Evolutionary conservation across 2,329 filamentous ascomycete species (phyloP), one percentile per base, ranked within the genome.

Genomic region (Trichocomaceae sp.): DNA sequence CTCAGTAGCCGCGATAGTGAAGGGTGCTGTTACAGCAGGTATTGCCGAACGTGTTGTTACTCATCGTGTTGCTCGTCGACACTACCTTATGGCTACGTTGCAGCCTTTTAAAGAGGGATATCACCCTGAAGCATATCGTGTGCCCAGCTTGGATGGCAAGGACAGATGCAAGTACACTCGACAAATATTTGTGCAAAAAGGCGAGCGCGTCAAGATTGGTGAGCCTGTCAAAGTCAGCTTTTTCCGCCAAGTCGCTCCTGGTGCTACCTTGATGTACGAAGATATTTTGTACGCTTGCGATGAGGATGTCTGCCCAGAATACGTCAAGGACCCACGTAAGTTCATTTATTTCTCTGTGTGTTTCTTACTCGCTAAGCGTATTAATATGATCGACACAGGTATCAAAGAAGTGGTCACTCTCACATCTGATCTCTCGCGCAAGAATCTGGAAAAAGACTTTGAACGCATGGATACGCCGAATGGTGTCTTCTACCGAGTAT

Each of bases 361-460:
- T 54, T n/a, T n/a, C 20, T 35, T 8, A 9, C 17, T 23, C 7
- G 7, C 17, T 7, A 26, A 7, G 20, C 12, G 10, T 20, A 20
- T 20, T 13, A 17, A 42, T 8, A 3, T 15, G 12, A 13, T 35
- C 31, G 31, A 60, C 62, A 96, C 62, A 96, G 92, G 91, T 63
- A 97, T 97, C 82, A 97, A 97, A 82, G 93, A 97, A 75, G 90
- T 97, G 55, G 93, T 97, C 61, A 99, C 93, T 1, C 84, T 99
- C 50, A 97, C 93, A 1, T 97, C 92, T 1, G 93, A 99, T 70
- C 80, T 99, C 55, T 96, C 91, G 48, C 87, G 92, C 64, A 99
- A 97, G 81, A 97, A 97, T 70, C 85, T 99, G 12, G 93, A 99
- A 73, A 97, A 96, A 75, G 93, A 99, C 72, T 99, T 99, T 67